Evolutionary conservation across 1,139 yeast genomes (phyloP).

Genomic region (Magnusiomyces ingens): DNA sequence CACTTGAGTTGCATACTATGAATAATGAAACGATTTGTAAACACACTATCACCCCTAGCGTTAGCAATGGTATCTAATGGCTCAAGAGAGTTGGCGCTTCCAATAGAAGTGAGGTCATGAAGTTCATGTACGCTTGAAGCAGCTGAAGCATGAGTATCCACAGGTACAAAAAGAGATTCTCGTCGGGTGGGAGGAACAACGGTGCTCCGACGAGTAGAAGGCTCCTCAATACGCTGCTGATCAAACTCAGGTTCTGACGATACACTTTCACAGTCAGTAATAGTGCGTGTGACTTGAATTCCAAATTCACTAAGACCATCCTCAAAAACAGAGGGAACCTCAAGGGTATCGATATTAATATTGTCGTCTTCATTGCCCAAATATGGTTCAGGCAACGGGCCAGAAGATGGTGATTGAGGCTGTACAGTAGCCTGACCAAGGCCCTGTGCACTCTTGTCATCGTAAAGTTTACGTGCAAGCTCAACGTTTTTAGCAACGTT

Average conservation of each 20-base stretch:
- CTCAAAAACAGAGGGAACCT: too few species aligned
- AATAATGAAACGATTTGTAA: slow-evolving; percentile 70
- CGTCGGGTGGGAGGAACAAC: too few species aligned
- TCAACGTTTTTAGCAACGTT: slow-evolving; percentile 7
- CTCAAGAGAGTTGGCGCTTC: slow-evolving; percentile 2
- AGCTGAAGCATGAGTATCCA: not conserved
- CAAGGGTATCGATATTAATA: too few species aligned
- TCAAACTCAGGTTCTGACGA: too few species aligned
- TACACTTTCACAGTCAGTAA: too few species aligned
- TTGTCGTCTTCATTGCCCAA: too few species aligned
- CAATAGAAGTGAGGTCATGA: not conserved
- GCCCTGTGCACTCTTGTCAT: not conserved
- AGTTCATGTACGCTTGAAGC: not conserved
- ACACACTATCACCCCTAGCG: slow-evolving; percentile 33
- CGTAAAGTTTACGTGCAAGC: slow-evolving; percentile 1
- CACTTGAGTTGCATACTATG: slow-evolving; percentile 75
- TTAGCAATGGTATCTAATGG: slow-evolving; percentile 25
- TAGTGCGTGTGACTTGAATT: too few species aligned
- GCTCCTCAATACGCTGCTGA: too few species aligned
- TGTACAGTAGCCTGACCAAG: not conserved
- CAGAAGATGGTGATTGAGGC: not conserved
- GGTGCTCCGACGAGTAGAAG: too few species aligned
- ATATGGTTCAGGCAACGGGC: not conserved
- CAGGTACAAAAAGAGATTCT: too few species aligned
- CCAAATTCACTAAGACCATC: too few species aligned